Evolutionary conservation across 2,329 filamentous ascomycete genomes (phyloP).

Genomic region (Aspergillus candidus): DNA sequence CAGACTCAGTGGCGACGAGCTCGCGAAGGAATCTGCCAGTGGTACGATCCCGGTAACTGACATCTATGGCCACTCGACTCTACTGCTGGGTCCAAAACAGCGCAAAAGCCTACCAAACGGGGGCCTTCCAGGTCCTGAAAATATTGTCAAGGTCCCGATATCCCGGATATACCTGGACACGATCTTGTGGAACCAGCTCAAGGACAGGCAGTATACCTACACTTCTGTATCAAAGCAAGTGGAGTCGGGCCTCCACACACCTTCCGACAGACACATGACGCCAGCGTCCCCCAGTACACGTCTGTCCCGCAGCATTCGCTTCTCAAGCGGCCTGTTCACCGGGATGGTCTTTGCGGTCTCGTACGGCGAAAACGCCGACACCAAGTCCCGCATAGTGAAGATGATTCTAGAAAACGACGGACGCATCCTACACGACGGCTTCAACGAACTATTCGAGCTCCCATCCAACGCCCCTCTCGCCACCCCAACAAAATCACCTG

Average conservation of each 20-base stretch:
- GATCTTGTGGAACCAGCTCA: slow-evolving; percentile 42
- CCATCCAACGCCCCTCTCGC: slow-evolving; percentile 23
- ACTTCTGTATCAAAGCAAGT: slow-evolving; percentile 13
- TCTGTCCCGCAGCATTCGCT: slow-evolving; percentile 36
- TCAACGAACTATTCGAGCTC: slow-evolving; percentile 69
- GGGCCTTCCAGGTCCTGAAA: slow-evolving; percentile 22
- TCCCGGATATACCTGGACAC: slow-evolving; percentile 42
- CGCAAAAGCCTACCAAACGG: slow-evolving; percentile 36
- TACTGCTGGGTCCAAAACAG: slow-evolving; percentile 39
- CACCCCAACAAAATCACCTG: slow-evolving; percentile 24
- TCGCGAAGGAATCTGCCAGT: slow-evolving; percentile 17
- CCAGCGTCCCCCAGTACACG: slow-evolving; percentile 46
- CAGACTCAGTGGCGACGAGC: slow-evolving; percentile 26
- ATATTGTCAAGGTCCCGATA: slow-evolving; percentile 39
- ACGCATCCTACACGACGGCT: slow-evolving; percentile 64
- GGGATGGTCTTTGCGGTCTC: slow-evolving; percentile 87
- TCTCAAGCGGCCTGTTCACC: slow-evolving; percentile 53
- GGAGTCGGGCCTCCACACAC: slow-evolving; percentile 29
- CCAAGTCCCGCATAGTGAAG: slow-evolving; percentile 53
- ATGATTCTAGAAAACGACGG: slow-evolving; percentile 69
- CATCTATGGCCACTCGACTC: slow-evolving; percentile 37
- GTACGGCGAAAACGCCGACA: slow-evolving; percentile 53
- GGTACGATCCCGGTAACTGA: slow-evolving; percentile 33
- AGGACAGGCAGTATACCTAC: slow-evolving; percentile 34
- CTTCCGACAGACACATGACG: slow-evolving; percentile 34